Evolutionary conservation across 1,284 basidiomycete species (phyloP).

Genomic region (Tilletia indica): DNA sequence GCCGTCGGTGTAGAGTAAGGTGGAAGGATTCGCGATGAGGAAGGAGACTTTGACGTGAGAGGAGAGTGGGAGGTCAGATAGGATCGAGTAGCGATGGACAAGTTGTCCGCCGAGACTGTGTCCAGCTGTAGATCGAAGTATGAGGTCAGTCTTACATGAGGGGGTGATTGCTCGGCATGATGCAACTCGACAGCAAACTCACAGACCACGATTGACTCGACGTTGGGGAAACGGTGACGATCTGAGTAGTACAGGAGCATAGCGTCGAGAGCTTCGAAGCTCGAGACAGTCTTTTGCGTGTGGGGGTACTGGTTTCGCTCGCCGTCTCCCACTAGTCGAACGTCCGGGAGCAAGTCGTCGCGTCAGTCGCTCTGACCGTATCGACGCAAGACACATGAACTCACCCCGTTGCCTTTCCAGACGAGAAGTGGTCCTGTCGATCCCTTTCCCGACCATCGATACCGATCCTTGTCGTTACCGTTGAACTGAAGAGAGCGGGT

Average conservation of each 20-base stretch:
- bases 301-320: constrained; percentile 22
- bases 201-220: constrained; percentile 30
- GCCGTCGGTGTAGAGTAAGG: constrained; percentile 28
- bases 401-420: constrained; percentile 35
- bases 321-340: constrained; percentile 34
- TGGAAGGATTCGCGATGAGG: constrained; percentile 33
- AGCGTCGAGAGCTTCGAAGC: constrained; percentile 34
- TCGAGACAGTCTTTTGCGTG: constrained; percentile 24
- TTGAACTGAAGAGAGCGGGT: constrained; percentile 27
- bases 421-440: constrained; percentile 26
- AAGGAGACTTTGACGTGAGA: constrained; percentile 20
- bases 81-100: constrained; percentile 31
- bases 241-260: constrained; percentile 24
- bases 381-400: constrained; percentile 2
- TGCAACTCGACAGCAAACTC: neutral
- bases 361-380: neutral
- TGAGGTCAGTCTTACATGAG: neutral
- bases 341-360: neutral
- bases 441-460: constrained; percentile 18
- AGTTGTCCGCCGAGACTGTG: constrained; percentile 36
- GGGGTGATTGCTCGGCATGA: neutral
- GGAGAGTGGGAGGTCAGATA: constrained; percentile 9
- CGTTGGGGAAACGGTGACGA: neutral
- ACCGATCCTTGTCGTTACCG: constrained; percentile 30
- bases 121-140: constrained; percentile 25